A percentile compares a stretch with the other conserved stretches of the same genome.
These are phyloP conservation scores for Ophidiomyces ophidiicola DNA, from an alignment of 2,329 filamentous ascomycete species.

Conservation along the genomic window DNA sequence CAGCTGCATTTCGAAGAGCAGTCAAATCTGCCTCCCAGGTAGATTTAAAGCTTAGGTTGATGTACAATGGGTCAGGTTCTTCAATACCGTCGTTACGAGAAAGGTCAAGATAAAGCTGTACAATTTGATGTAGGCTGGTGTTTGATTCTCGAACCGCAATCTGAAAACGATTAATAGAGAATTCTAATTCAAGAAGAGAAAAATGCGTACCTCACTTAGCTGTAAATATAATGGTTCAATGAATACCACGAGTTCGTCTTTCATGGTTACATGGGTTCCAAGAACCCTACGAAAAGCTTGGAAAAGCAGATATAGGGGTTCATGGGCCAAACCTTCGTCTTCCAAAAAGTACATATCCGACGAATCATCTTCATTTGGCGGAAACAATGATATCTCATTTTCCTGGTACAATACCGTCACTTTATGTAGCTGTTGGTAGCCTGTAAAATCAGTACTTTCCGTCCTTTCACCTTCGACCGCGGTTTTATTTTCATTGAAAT, in stretches of 20 bases:
- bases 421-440: constrained; percentile 27
- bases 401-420: constrained; percentile 46
- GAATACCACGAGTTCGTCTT: constrained; percentile 46
- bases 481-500: background rate
- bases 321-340: constrained; percentile 43
- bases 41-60: constrained; percentile 43
- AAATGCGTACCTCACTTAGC: constrained; percentile 44
- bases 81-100: constrained; percentile 47
- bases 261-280: constrained; percentile 42
- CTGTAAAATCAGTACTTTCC: constrained; percentile 12
- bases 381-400: constrained; percentile 47
- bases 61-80: constrained; percentile 44
- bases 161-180: constrained; percentile 29
- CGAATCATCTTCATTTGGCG: constrained; percentile 41
- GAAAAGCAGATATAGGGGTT: constrained; percentile 45
- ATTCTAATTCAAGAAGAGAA: background rate
- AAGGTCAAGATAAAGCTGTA: constrained; percentile 48
- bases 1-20: constrained; percentile 41
- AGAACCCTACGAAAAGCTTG: constrained; percentile 44
- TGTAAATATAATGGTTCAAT: constrained; percentile 45
- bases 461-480: background rate
- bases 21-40: constrained; percentile 43
- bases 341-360: constrained; percentile 46
- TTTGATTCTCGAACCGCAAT: constrained; percentile 38
- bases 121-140: constrained; percentile 44